Percentiles rank a stretch among this genome's conserved stretches.
phyloP scores from a whole-genome alignment of 2,329 filamentous ascomycete species.

The Neurospora crassa region DNA sequence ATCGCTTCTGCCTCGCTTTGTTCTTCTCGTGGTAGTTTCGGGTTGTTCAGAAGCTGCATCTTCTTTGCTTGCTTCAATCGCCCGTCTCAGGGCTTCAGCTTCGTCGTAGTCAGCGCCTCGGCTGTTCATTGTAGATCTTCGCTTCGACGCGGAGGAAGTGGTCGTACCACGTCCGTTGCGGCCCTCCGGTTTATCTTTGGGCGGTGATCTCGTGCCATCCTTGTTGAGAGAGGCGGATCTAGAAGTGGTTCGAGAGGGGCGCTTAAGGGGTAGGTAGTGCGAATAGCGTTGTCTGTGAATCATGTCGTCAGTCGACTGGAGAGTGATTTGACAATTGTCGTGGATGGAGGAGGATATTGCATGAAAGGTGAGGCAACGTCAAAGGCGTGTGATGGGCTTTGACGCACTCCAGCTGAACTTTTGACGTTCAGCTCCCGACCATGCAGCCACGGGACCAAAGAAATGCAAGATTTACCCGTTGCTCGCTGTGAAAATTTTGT shows the following conservation, averaged over 20 bases:
- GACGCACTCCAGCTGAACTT: constrained; percentile 18
- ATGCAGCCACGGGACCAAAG: constrained; percentile 5
- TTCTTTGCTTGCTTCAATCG: constrained; percentile 91
- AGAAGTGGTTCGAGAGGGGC: constrained; percentile 45
- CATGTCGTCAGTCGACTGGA: constrained; percentile 29
- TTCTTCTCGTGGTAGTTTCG: constrained; percentile 50
- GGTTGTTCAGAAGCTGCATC: constrained; percentile 48
- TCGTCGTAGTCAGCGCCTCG: constrained; percentile 92
- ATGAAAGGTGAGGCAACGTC: constrained; percentile 5
- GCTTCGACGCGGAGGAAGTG: constrained; percentile 56
- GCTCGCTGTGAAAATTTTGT: constrained; percentile 68
- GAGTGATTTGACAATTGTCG: background rate
- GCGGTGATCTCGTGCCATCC: constrained; percentile 44
- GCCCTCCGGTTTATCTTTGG: constrained; percentile 37
- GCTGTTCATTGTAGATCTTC: constrained; percentile 95
- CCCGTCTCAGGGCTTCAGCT: constrained; percentile 76
- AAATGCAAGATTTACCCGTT: constrained; percentile 63
- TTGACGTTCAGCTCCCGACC: constrained; percentile 12
- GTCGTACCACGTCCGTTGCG: constrained; percentile 47
- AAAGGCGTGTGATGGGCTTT: constrained; percentile 18
- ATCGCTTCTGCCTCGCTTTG: constrained; percentile 79
- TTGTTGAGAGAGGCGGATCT: constrained; percentile 58
- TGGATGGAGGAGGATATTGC: background rate
- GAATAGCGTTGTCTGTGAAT: constrained; percentile 52
- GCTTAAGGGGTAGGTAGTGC: constrained; percentile 52